Evolutionary conservation across 176 grass and related monocot species (phyloP).

Genomic region (Lolium multiflorum): DNA sequence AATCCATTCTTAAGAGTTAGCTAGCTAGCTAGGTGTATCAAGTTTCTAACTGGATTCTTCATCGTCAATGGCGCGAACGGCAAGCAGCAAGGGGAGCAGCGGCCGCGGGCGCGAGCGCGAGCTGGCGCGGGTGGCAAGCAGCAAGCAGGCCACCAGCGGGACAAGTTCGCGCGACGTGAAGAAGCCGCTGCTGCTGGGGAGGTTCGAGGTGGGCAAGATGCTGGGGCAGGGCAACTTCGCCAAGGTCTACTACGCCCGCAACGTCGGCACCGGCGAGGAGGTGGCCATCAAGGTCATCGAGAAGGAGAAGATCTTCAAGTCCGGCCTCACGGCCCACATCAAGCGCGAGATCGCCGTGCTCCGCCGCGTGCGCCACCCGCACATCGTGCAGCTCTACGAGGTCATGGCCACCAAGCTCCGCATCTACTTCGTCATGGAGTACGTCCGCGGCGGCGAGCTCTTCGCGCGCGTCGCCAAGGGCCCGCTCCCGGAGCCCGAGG

Average conservation of each 20-base stretch:
- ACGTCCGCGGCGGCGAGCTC: conserved; percentile 94
- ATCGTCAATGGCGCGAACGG: conserved; percentile 43
- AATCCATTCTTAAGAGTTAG: conserved; percentile 4
- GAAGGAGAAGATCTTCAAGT: conserved; percentile 90
- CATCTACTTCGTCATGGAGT: conserved; percentile 99
- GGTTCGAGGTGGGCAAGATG: conserved; percentile 83
- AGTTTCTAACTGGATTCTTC: not conserved
- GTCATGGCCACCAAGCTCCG: conserved; percentile 97
- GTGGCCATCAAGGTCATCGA: conserved; percentile 95
- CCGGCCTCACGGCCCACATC: conserved; percentile 72
- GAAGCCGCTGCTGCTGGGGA: conserved; percentile 70
- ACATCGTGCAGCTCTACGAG: conserved; percentile 92
- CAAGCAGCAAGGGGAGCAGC: conserved; percentile 39
- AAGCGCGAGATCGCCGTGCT: conserved; percentile 96
- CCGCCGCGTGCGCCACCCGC: conserved; percentile 86
- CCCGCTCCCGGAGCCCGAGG: conserved; percentile 64
- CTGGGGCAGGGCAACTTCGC: conserved; percentile 93
- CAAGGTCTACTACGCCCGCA: conserved; percentile 91
- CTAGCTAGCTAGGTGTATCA: no score
- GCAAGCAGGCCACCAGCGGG: not conserved
- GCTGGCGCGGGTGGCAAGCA: conserved; percentile 10
- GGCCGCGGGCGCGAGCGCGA: conserved; percentile 10
- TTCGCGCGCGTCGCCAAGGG: conserved; percentile 81
- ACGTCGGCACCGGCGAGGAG: conserved; percentile 62
- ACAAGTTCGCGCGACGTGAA: conserved; percentile 38